phyloP scores from a whole-genome alignment of 257 asterid genomes.

The Capsicum rhomboideum region DNA sequence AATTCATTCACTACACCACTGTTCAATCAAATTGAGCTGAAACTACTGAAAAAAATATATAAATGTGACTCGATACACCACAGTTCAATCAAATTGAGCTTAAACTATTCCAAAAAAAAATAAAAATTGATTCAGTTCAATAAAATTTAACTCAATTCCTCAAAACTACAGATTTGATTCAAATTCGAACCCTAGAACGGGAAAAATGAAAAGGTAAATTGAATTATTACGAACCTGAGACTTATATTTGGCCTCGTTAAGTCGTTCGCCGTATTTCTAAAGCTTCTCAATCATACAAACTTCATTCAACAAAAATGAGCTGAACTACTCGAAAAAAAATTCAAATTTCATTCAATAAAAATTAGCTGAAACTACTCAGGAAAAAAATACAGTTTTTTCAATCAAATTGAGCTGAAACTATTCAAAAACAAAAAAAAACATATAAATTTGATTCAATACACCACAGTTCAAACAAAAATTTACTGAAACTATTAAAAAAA shows the following conservation, averaged over 20 bases:
- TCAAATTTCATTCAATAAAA: not conserved
- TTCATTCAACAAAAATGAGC: no score
- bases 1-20: no score
- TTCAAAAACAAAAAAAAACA: not conserved
- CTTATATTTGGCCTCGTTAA: constrained; percentile 79
- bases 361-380: not conserved
- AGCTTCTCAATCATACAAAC: constrained; percentile 53
- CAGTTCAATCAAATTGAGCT: not conserved
- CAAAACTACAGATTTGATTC: not conserved
- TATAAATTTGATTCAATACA: not conserved
- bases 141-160: not conserved
- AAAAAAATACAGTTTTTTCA: not conserved
- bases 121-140: not conserved
- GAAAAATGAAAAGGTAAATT: not conserved
- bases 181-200: constrained; percentile 22
- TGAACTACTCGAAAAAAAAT: no score
- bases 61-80: not conserved
- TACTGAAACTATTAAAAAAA: not conserved
- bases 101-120: not conserved
- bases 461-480: not conserved
- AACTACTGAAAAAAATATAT: not conserved
- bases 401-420: not conserved
- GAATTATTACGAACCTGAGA: constrained; percentile 45
- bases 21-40: not conserved
- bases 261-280: constrained; percentile 77